Evolutionary conservation across 306 rosid species (phyloP), one percentile per base, ranked within the genome.

Genomic region (Senna siamea): DNA sequence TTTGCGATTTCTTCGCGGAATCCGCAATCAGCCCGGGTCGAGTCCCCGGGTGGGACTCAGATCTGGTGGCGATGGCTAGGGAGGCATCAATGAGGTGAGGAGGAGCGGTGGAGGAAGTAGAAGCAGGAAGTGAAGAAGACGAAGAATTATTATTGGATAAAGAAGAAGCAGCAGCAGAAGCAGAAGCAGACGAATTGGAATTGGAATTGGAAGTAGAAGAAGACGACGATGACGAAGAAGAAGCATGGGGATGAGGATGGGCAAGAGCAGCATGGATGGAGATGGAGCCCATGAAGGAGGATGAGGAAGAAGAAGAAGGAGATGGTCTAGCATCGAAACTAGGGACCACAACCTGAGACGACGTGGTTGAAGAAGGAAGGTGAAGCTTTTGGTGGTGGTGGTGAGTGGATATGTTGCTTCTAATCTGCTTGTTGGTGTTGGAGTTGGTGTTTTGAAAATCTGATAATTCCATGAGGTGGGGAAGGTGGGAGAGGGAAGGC

Each of bases 41-140:
- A 30, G 8, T 37, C 40, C 40, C 30, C 0, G 72, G 89, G 44
- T 46, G 73, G 34, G 82, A 23, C 1, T 87, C 95, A 85, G 94
- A 88, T 90, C 94, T 87, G 94, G 98, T 87, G 76, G 92, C 89
- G 82, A 92, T 88, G 69, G 96, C 98, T 2, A 92, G 85, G 17
- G 96, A 88, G 14, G 98, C 96, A 28, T 92, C 93, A 13, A 89
- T 83, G 57, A 77, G 84, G 35, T 83, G 89, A 0, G 88, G 76
- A 4, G 93, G n/a, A 8, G 80, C 47, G 22, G 79, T 15, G 43
- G 85, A 12, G 5, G 80, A 28, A 48, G 85, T 28, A 37, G 90
- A 9, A 28, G 85, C 34, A 3, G 40, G 40, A 1, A 26, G 30
- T 26, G 30, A 26, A 26, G 30, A 26, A 26, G 72, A 5, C 1